Conservation (phyloP, 192 early-diverging fungal genomes). For the Tieghemiomyces parasiticus region DNA sequence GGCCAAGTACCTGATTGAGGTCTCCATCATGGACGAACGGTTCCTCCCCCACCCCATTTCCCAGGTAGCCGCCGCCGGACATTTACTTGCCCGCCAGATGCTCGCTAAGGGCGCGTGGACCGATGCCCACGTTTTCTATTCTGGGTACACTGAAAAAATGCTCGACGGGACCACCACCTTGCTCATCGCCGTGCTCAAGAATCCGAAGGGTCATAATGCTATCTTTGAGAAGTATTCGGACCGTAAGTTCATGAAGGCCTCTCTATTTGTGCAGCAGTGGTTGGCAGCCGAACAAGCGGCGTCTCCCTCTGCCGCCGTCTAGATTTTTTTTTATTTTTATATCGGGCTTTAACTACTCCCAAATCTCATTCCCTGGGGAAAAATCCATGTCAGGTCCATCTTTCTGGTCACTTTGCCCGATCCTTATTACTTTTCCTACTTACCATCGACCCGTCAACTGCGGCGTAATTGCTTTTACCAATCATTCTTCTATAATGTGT, state of each 20-base stretch:
- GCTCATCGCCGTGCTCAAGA: slow-evolving; percentile 34
- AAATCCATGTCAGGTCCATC: no score
- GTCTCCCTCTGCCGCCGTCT: no score
- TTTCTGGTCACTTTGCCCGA: no score
- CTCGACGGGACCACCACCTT: slow-evolving; percentile 25
- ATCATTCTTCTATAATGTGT: no score
- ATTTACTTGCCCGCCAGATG: slow-evolving; percentile 26
- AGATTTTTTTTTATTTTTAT: no score
- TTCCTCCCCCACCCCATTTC: slow-evolving; percentile 33
- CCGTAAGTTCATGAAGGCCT: slow-evolving; percentile 21
- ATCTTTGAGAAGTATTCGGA: slow-evolving; percentile 31
- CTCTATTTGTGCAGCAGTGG: slow-evolving; percentile 24
- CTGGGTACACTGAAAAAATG: slow-evolving; percentile 52
- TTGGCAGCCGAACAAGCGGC: no score
- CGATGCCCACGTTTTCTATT: slow-evolving; percentile 37
- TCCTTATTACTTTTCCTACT: no score
- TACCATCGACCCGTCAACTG: no score
- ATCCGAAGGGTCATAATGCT: slow-evolving; percentile 19
- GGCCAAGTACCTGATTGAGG: slow-evolving; percentile 45
- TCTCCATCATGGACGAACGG: slow-evolving; percentile 36
- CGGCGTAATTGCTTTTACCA: no score
- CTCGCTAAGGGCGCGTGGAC: slow-evolving; percentile 30
- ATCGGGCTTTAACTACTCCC: no score
- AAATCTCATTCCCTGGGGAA: no score
- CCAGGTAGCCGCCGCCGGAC: slow-evolving; percentile 27